phyloP scores from a whole-genome alignment of 2,329 filamentous ascomycete genomes.

The Tolypocladium ovalisporum region DNA sequence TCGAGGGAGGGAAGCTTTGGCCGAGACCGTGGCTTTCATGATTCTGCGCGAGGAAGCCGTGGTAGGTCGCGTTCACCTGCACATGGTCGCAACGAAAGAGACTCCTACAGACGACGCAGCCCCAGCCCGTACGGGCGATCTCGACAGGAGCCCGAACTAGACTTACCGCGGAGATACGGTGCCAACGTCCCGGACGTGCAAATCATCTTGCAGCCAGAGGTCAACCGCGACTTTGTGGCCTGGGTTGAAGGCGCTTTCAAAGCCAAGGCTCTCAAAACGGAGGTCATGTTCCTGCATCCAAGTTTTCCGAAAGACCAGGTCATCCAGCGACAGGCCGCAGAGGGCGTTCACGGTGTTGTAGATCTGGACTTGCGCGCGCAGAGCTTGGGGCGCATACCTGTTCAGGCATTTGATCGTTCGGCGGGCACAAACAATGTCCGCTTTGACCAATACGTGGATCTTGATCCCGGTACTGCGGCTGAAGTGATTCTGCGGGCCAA shows the following conservation, averaged over 20 bases:
- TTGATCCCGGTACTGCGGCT: constrained; percentile 68
- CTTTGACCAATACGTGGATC: constrained; percentile 78
- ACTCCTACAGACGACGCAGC: constrained; percentile 56
- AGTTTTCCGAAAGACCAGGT: constrained; percentile 67
- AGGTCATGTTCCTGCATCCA: constrained; percentile 70
- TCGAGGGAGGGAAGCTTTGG: constrained; percentile 50
- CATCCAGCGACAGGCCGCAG: constrained; percentile 74
- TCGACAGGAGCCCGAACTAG: constrained; percentile 45
- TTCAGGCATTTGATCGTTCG: constrained; percentile 79
- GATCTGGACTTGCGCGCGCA: constrained; percentile 64
- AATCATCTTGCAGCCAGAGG: constrained; percentile 68
- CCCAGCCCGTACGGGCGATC: constrained; percentile 50
- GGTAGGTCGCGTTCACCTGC: constrained; percentile 60
- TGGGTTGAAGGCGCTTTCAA: constrained; percentile 74
- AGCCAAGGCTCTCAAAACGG: constrained; percentile 58
- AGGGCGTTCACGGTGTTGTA: constrained; percentile 79
- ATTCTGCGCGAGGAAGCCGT: constrained; percentile 31
- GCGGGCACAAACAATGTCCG: constrained; percentile 63
- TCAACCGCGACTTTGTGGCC: constrained; percentile 67
- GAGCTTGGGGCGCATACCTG: constrained; percentile 58
- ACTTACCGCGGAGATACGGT: constrained; percentile 63
- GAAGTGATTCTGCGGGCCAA: constrained; percentile 71
- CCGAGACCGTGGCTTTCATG: constrained; percentile 31
- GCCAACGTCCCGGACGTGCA: constrained; percentile 81
- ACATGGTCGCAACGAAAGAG: constrained; percentile 30